These are phyloP conservation scores for Amoebophrya sp. DNA, from an alignment of 169 alveolate genomes.

Conservation along the genomic window DNA sequence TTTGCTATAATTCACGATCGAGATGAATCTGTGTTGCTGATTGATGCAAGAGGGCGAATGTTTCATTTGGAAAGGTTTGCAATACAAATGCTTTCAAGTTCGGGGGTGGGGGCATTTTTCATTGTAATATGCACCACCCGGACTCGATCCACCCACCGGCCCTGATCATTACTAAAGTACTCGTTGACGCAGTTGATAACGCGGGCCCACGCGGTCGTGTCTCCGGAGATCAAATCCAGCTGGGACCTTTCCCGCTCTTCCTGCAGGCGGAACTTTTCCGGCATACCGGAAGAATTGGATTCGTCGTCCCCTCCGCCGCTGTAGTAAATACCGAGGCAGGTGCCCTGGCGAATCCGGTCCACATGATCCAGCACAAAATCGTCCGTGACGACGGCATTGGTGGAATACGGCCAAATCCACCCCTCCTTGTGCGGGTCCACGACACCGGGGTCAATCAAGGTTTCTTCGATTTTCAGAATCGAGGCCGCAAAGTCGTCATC, in stretches of 20 bases:
- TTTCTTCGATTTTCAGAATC: background rate
- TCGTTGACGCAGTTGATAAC: background rate
- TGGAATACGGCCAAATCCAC: background rate
- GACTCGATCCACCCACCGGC: too few relatives aligned
- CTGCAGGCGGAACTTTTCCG: background rate
- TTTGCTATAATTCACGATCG: too few relatives aligned
- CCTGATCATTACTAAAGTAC: background rate
- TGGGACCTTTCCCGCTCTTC: background rate
- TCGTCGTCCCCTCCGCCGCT: background rate
- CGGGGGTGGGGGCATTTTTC: too few relatives aligned
- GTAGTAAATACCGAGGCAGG: background rate
- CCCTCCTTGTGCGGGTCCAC: background rate
- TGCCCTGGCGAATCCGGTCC: background rate
- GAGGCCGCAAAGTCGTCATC: background rate
- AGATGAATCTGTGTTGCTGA: too few relatives aligned
- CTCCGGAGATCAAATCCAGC: background rate
- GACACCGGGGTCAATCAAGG: background rate
- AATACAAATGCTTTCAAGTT: too few relatives aligned
- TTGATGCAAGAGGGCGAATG: too few relatives aligned
- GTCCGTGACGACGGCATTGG: background rate
- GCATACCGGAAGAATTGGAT: background rate
- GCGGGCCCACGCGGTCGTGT: background rate
- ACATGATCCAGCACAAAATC: background rate
- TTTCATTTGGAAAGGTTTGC: too few relatives aligned
- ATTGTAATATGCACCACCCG: too few relatives aligned